phyloP scores from a whole-genome alignment of 2,329 filamentous ascomycete species.

The Cytospora piceicola region DNA sequence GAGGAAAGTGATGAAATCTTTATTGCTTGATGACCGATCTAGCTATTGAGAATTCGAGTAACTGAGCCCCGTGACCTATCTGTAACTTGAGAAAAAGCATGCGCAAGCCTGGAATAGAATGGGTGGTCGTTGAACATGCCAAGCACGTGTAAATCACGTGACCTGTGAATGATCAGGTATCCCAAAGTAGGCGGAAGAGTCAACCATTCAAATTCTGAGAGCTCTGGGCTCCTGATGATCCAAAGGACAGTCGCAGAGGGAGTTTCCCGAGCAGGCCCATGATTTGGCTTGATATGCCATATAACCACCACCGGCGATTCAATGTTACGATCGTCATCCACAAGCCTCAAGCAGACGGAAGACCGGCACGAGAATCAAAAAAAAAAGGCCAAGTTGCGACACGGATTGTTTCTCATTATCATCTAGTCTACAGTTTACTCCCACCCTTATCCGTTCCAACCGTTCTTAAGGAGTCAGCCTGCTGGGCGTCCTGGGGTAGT shows the following conservation, averaged over 20 bases:
- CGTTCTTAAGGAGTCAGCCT: conserved; percentile 53
- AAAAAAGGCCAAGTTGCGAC: not conserved
- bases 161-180: not conserved
- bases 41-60: too few species aligned
- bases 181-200: too few species aligned
- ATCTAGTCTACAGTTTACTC: not conserved
- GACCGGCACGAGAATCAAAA: not conserved
- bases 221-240: too few species aligned
- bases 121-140: too few species aligned
- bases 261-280: not conserved
- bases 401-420: not conserved
- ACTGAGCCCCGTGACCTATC: too few species aligned
- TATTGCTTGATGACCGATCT: too few species aligned
- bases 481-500: conserved; percentile 65
- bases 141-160: not conserved
- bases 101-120: too few species aligned
- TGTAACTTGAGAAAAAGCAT: too few species aligned
- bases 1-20: too few species aligned
- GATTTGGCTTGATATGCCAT: not conserved
- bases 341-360: not conserved
- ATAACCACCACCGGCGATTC: not conserved
- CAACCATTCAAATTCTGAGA: too few species aligned
- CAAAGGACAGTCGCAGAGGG: not conserved
- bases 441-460: not conserved
- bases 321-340: too few species aligned